Percentiles rank a stretch among this genome's conserved stretches.
These are phyloP conservation scores for Hypoxylon rubiginosum DNA, from an alignment of 2,329 filamentous ascomycete species.

Conservation along the genomic window DNA sequence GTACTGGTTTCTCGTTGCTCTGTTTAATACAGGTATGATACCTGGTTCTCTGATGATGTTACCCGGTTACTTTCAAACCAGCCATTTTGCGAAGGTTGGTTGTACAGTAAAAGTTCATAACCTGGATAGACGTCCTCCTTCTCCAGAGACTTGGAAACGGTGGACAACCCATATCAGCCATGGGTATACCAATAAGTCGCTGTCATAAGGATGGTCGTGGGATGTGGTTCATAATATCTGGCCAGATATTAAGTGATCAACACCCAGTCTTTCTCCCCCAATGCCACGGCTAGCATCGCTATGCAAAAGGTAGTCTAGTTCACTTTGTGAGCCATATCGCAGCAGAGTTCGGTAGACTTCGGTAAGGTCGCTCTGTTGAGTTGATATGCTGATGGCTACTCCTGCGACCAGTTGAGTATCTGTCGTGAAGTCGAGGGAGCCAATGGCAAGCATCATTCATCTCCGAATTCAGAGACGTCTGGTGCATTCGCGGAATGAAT, in stretches of 20 bases:
- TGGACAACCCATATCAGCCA: constrained; percentile 12
- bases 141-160: constrained; percentile 29
- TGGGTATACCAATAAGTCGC: constrained; percentile 20
- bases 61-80: constrained; percentile 18
- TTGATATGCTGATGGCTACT: constrained; percentile 5
- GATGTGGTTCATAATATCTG: constrained; percentile 27
- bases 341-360: constrained; percentile 23
- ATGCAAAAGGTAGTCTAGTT: constrained; percentile 11
- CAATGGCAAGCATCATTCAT: constrained; percentile 19
- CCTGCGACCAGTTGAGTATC: constrained; percentile 21
- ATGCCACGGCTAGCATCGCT: constrained; percentile 30
- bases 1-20: constrained; percentile 8
- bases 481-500: constrained; percentile 16
- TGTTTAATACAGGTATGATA: not conserved
- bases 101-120: constrained; percentile 23
- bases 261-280: constrained; percentile 13
- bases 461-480: not conserved
- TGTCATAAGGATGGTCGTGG: constrained; percentile 21
- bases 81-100: constrained; percentile 19
- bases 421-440: constrained; percentile 11
- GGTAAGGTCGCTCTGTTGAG: constrained; percentile 11
- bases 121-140: constrained; percentile 23
- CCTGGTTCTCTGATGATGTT: constrained; percentile 1
- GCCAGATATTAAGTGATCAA: constrained; percentile 24
- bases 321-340: constrained; percentile 25